Base-by-base conservation (phyloP, 2,329 filamentous ascomycete genomes). In the Colletotrichum cuscutae region DNA sequence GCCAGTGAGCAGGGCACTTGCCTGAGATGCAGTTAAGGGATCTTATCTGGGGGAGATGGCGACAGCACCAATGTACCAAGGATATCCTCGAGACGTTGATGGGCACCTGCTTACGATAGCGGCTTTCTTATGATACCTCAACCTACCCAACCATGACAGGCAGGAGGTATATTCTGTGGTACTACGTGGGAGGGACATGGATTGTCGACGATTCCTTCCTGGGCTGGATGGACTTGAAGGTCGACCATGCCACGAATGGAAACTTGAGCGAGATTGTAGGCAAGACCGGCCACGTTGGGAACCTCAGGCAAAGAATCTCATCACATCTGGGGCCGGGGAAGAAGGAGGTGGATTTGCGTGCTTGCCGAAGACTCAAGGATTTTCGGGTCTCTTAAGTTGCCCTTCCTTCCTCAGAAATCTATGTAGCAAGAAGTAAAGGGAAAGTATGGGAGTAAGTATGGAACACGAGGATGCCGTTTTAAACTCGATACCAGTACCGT, bases 191-290 rank as follows among this genome's bases (percentile, higher is more conserved):
- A 49, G 42, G 19, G n/a, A 22, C 42, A 49, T 49, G 42, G 42
- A 28, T 30, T 42, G 35, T 42, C 52, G 30, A 30, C 8, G 15
- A 22, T 30, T 65, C 5, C 30, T 64, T 42, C 49, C 61, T n/a
- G n/a, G 42, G 19, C 30, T 56, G 30, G 32, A 64, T 2, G n/a
- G 24, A 15, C n/a, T 32, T 30, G n/a, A 37, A 30, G 49, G 61
- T 54, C 22, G 62, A 24, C 32, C 35, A 42, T 37, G 35, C 56
- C 52, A 65, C 62, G 62, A 65, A 56, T 19, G 62, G 62, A 30
- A 56, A 56, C 52, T 57, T 7, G 32, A 46, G 52, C 49, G 52
- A 57, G 11, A 65, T 65, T 65, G 62, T 28, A 56, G 62, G 52
- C 32, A 65, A 42, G 30, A 54, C 49, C 37, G 32, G 46, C 28